phyloP scores from a whole-genome alignment of 2,329 filamentous ascomycete species.

The Neofusicoccum kwambonambiense region DNA sequence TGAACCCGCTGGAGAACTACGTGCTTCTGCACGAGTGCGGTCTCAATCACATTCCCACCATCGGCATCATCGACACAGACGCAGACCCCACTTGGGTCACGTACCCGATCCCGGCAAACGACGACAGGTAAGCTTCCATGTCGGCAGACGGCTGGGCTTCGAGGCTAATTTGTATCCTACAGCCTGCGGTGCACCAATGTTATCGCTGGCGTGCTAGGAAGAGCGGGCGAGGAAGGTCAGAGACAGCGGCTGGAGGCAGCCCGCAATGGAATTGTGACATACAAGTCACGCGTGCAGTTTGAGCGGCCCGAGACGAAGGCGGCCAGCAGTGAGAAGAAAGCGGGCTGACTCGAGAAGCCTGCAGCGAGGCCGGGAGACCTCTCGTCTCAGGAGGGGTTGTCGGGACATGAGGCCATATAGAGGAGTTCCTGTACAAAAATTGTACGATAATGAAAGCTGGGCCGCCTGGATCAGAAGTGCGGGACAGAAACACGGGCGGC shows the following conservation, averaged over 20 bases:
- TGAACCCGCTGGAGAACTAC: constrained; percentile 93
- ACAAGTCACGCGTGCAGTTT: constrained; percentile 34
- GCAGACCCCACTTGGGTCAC: constrained; percentile 91
- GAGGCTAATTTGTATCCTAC: constrained; percentile 23
- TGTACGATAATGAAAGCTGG: constrained; percentile 7
- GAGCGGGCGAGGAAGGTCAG: constrained; percentile 78
- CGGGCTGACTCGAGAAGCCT: background rate
- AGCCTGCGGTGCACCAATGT: constrained; percentile 80
- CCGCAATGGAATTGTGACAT: constrained; percentile 61
- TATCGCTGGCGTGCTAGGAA: constrained; percentile 80
- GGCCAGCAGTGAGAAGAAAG: background rate
- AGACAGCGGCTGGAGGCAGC: constrained; percentile 64
- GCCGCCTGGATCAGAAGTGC: background rate
- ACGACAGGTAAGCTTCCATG: constrained; percentile 66
- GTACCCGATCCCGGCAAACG: constrained; percentile 94
- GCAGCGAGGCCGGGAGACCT: background rate
- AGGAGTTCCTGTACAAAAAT: background rate
- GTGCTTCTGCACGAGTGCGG: constrained; percentile 89
- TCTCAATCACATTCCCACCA: constrained; percentile 83
- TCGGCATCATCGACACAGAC: constrained; percentile 93
- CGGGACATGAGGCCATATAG: background rate
- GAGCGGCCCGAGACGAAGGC: constrained; percentile 6
- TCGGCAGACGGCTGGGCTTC: background rate
- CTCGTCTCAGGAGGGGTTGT: background rate
- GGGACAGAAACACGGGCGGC: background rate